Evolutionary conservation across 768 basidiomycete species (phyloP), one percentile per base, ranked within the genome.

Genomic region (Pholiota molesta): DNA sequence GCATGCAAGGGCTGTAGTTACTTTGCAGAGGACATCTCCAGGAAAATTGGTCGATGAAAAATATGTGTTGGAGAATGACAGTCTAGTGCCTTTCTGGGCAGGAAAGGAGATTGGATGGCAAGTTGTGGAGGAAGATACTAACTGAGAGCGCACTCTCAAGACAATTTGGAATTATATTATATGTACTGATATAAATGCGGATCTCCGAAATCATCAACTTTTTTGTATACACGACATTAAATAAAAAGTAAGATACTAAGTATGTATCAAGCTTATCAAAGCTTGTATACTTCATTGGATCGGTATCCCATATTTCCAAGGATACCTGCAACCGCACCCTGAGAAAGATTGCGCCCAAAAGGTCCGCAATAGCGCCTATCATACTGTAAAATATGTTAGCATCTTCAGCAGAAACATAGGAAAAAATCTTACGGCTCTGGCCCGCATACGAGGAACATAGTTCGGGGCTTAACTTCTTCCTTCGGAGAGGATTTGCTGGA

Each of bases 81-180:
- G 69, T 28, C 82, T 97, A 0, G 83, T 91, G 44, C 93, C 96
- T 8, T 97, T 98, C 77, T 92, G 92, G 91, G 86, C 90, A 9
- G 96, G 94, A 13, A 91, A 87, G 75, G 78, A 83, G 64, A 75
- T 99, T 35, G 79, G 78, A 9, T 99, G 96, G 95, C 81, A 84
- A 71, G 80, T 89, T 62, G 73, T 70, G 16, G 69, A 70, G 39
- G 57, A 53, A 19, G 19, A 19, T 42, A 53, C 44, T 57, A 45
- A 52, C 44, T 57, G 28, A 44, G 13, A 13, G 14, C 35, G 35
- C 2, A 11, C 35, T 37, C 14, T 13, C 14, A 16, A 37, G 10
- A 13, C 3, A n/a, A n/a, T n/a, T n/a, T n/a, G n/a, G n/a, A n/a
- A n/a, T n/a, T n/a, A n/a, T n/a, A n/a, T n/a, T n/a, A n/a, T 9